Evolutionary conservation across 2,329 filamentous ascomycete species (phyloP).

Genomic region (Hypomyces perniciosus): DNA sequence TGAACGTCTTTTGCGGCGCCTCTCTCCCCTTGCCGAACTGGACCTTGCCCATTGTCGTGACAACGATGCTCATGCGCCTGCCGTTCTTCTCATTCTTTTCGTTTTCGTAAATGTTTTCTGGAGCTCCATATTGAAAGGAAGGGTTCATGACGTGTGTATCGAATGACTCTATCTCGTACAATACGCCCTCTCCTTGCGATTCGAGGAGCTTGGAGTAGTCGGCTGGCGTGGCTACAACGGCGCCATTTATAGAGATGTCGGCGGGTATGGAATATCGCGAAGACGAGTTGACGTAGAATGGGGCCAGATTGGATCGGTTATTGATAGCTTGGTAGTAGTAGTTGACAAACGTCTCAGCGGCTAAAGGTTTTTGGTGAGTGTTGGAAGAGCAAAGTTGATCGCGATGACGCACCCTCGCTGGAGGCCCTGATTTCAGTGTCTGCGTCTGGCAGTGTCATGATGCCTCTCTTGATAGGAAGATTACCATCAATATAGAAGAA

Average conservation of each 20-base stretch:
- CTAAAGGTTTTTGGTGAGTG: constrained; percentile 33
- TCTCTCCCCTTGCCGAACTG: constrained; percentile 60
- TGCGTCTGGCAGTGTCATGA: constrained; percentile 33
- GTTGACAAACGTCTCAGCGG: constrained; percentile 65
- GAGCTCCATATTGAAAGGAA: constrained; percentile 53
- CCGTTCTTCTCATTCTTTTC: constrained; percentile 43
- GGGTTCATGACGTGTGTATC: constrained; percentile 76
- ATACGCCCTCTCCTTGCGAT: constrained; percentile 50
- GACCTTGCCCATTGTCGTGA: constrained; percentile 69
- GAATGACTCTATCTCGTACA: constrained; percentile 69
- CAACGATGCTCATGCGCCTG: constrained; percentile 60
- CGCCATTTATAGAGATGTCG: constrained; percentile 77
- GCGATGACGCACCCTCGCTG: constrained; percentile 36
- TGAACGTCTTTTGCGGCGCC: constrained; percentile 63
- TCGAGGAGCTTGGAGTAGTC: constrained; percentile 65
- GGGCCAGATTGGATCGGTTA: constrained; percentile 52
- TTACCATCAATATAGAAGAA: background rate
- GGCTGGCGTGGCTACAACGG: constrained; percentile 52
- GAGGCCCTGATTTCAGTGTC: constrained; percentile 41
- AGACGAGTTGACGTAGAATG: constrained; percentile 65
- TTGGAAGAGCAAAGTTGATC: background rate
- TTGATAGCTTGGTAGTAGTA: constrained; percentile 72
- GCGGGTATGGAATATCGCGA: constrained; percentile 49
- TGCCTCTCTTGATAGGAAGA: background rate
- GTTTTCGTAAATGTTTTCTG: constrained; percentile 36